Evolutionary conservation across 805 yeast species (phyloP).

Genomic region (Teunomyces barrocoloradensis): DNA sequence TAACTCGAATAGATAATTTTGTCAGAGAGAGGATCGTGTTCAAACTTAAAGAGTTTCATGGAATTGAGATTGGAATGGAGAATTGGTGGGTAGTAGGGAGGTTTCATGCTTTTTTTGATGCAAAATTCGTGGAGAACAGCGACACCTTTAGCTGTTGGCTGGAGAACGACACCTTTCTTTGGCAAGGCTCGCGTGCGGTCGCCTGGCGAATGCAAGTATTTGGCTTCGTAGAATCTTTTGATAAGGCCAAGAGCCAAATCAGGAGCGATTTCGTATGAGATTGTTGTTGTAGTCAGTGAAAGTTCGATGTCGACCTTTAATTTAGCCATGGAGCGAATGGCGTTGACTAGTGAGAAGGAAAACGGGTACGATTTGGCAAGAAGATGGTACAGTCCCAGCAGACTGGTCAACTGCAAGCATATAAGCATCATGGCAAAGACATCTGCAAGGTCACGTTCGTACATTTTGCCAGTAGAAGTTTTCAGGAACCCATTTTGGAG

Average conservation of each 20-base stretch:
- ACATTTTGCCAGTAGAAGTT: conserved; percentile 53
- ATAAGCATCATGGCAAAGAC: conserved; percentile 52
- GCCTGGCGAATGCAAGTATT: conserved; percentile 69
- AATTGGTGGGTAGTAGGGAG: conserved; percentile 40
- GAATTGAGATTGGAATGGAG: conserved; percentile 61
- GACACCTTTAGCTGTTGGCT: conserved; percentile 92
- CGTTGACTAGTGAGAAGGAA: conserved; percentile 52
- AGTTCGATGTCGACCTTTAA: conserved; percentile 49
- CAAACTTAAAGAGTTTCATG: conserved; percentile 67
- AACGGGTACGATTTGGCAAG: conserved; percentile 41
- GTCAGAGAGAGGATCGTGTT: conserved; percentile 59
- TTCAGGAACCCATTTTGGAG: conserved; percentile 45
- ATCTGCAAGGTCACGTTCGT: conserved; percentile 56
- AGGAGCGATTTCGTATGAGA: conserved; percentile 52
- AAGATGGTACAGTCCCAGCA: background rate
- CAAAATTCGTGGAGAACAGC: conserved; percentile 64
- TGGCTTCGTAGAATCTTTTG: conserved; percentile 54
- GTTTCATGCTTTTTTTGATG: conserved; percentile 50
- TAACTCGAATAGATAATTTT: conserved; percentile 58
- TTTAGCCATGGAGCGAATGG: conserved; percentile 49
- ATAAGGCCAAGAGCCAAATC: conserved; percentile 43
- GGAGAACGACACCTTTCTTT: conserved; percentile 47
- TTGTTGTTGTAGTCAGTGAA: conserved; percentile 49
- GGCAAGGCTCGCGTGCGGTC: conserved; percentile 61
- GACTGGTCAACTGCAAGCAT: conserved; percentile 28